Evolutionary conservation across 352 stramenopile genomes (phyloP), one percentile per base, ranked within the genome.

Genomic region (Globisporangium iwayamae): DNA sequence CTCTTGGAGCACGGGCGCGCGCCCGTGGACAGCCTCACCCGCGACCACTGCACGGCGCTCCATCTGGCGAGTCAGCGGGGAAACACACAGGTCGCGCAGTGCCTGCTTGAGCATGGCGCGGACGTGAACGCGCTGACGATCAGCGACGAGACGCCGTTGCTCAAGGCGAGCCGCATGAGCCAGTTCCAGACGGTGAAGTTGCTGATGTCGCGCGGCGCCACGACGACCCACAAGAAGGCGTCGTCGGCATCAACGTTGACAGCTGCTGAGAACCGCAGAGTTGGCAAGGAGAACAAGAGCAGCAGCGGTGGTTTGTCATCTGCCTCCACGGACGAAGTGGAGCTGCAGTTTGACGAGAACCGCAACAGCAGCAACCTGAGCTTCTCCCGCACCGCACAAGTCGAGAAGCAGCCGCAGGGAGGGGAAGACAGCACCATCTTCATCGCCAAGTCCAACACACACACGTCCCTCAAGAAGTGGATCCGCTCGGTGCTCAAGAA

Each of bases 121-220:
- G 60, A 91, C 52, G 71, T 93, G 53, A 76, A 91, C 66, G 80
- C 80, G 3, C 65, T 79, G 54, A 94, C 83, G 2, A 64, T 78
- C 16, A 70, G 66, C 46, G 81, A 84, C 57, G 85, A 92, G 71
- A 90, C 85, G 28, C 72, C 83, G 55, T 68, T 93, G 52, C 69
- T 93, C 45, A 94, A 94, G 66, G 85, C 85, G 30, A 91, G 76
- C 59, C 85, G 85, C 65, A 91, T 94, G 83, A 89, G 79, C 57
- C 83, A 94, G 60, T 76, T 85, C 63, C 68, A 88, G 65, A 91
- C 85, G 3, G 82, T 93, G 32, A 90, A 90, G 71, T 57, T 94
- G 57, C 68, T 94, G 34, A 51, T 90, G 50, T 63, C 78, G 28
- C 74, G 78, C 38, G 78, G 86, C 48, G 79, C 82, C 13, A 78